Conservation (phyloP, 2,329 filamentous ascomycete species). For the Colletotrichum sp. region DNA sequence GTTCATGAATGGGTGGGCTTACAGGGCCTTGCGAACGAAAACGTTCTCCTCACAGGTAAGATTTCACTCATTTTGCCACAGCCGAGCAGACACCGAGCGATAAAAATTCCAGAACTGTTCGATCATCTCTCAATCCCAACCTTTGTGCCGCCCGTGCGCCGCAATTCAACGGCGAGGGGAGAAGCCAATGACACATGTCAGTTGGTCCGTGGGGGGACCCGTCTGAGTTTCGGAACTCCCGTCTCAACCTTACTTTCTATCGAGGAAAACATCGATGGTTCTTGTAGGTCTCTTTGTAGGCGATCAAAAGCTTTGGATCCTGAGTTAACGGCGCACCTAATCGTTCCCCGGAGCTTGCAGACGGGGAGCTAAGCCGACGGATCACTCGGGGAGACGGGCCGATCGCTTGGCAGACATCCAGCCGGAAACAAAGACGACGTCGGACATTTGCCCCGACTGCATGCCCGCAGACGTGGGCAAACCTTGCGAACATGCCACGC, state of each 20-base stretch:
- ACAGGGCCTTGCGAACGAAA: no score
- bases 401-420: background rate
- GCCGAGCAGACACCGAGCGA: background rate
- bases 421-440: background rate
- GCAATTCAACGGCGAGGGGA: background rate
- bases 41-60: no score
- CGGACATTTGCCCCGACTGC: background rate
- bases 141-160: background rate
- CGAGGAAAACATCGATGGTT: background rate
- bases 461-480: background rate
- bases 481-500: background rate
- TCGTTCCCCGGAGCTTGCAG: background rate
- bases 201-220: background rate
- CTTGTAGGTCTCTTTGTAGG: background rate
- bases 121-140: background rate
- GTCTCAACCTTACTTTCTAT: background rate
- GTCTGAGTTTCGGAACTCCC: background rate
- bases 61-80: no score
- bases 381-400: background rate
- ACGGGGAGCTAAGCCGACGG: background rate
- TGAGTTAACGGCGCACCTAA: background rate
- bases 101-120: background rate
- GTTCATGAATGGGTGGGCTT: no score
- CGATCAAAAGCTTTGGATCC: background rate
- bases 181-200: background rate